Conservation (phyloP, 2,329 filamentous ascomycete genomes). For the Diaporthe vexans region DNA sequence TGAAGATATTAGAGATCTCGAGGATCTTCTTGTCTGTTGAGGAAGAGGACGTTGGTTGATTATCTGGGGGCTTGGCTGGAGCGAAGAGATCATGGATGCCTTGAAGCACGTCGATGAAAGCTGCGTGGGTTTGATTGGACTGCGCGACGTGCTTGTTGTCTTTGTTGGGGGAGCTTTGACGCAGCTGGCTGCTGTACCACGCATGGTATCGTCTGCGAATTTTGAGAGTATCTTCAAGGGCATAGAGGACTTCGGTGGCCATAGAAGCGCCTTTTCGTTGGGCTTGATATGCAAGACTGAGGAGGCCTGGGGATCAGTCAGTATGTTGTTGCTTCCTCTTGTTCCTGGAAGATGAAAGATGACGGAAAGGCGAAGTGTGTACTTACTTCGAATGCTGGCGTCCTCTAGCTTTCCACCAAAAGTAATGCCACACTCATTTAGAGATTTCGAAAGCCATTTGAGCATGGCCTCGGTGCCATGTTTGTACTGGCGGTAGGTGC, state of each 20-base stretch:
- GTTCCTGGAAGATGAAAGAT: background rate
- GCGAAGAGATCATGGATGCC: slow-evolving; percentile 1
- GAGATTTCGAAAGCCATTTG: background rate
- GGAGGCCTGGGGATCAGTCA: background rate
- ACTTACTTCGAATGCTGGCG: background rate
- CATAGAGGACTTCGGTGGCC: background rate
- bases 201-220: slow-evolving; percentile 7
- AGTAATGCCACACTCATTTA: background rate
- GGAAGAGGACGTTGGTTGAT: background rate
- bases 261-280: background rate
- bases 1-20: background rate
- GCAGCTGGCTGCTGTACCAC: background rate
- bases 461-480: background rate
- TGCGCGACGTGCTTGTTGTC: background rate
- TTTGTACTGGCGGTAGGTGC: background rate
- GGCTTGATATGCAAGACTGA: background rate
- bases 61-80: background rate
- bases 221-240: slow-evolving; percentile 4
- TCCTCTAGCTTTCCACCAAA: background rate
- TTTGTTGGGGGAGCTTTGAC: background rate
- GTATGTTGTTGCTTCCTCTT: background rate
- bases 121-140: background rate
- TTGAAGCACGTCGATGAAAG: background rate
- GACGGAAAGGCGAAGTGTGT: background rate
- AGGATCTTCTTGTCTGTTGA: background rate